These are phyloP conservation scores for Citropsis articulata DNA, from an alignment of 345 rosid genomes.

Conservation along the genomic window DNA sequence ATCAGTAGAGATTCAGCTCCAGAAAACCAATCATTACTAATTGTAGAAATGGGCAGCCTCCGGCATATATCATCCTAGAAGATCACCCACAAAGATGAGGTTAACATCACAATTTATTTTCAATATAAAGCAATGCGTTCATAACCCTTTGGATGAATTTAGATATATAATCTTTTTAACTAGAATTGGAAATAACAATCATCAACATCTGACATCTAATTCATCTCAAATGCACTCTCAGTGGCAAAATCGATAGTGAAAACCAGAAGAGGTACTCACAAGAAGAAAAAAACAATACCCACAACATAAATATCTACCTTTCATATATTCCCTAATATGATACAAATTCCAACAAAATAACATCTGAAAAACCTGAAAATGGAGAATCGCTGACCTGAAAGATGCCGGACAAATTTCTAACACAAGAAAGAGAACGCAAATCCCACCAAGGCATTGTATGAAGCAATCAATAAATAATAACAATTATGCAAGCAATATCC, in stretches of 20 bases:
- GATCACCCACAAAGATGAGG: conserved; percentile 23
- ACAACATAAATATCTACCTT: not conserved
- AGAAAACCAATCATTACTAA: conserved; percentile 40
- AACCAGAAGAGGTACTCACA: not conserved
- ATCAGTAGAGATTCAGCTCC: conserved; percentile 47
- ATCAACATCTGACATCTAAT: not conserved
- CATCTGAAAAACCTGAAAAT: not conserved
- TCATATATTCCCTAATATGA: not conserved
- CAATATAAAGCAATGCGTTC: not conserved
- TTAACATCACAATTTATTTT: not conserved
- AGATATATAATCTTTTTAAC: not conserved
- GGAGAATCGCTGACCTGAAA: conserved; percentile 26
- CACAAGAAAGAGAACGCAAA: conserved; percentile 24
- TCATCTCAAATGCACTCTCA: not conserved
- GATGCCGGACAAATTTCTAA: conserved; percentile 20
- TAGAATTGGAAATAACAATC: not conserved
- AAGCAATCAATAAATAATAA: conserved; percentile 10
- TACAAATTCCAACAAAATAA: not conserved
- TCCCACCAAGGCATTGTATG: conserved; percentile 34
- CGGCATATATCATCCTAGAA: conserved; percentile 42
- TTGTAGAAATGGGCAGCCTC: conserved; percentile 43
- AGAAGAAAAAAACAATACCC: not conserved
- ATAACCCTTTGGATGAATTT: not conserved
- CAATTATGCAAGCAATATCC: not conserved
- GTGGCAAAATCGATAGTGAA: not conserved